Base-by-base conservation (phyloP, 345 rosid species). In the Corchorus capsularis region DNA sequence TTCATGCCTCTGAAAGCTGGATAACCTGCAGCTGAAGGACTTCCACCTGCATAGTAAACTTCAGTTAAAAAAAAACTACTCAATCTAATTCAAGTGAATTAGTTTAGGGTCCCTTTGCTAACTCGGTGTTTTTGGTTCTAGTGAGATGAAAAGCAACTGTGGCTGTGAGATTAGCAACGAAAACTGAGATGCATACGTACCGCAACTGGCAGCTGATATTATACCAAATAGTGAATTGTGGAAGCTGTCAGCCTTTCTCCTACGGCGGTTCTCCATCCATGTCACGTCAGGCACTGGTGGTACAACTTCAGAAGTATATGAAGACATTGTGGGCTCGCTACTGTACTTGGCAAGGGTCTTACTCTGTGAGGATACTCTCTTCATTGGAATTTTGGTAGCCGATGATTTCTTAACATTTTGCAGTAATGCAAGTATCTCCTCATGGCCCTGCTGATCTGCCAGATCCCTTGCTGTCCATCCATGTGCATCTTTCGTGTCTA, bases 361-460 rank as follows among this genome's bases (percentile, higher is more conserved):
- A 27, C 78, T 78, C 3, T 20, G 20, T 75, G 69, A 13, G 32
- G 80, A 78, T 62, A 62, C 57, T 47, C 22, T 77, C 39, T 14
- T 74, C 77, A 45, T 76, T 16, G 79, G 83, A 22, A 46, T 50
- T 13, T 61, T 13, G 43, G 78, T 60, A 71, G 41, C 55, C 2
- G 72, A 71, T 45, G 59, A 22, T 46, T 64, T 73, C 68, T 62
- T 65, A 37, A 13, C 50, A 34, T 72, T 79, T 52, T 78, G 75
- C 45, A 93, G 79, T 72, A 94, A 56, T 11, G 47, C 20, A 52
- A 84, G 78, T 74, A 94, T 89, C 10, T 93, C 92, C 80, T 91
- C 97, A 27, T 85, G 87, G 37, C 97, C 98, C 84, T 91, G 98
- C 49, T 93, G 97, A 45, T 93, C 92, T 0, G 93, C 93, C 67